Base-by-base conservation (phyloP, 176 grass and related monocot species). In the Stipa capillata region DNA sequence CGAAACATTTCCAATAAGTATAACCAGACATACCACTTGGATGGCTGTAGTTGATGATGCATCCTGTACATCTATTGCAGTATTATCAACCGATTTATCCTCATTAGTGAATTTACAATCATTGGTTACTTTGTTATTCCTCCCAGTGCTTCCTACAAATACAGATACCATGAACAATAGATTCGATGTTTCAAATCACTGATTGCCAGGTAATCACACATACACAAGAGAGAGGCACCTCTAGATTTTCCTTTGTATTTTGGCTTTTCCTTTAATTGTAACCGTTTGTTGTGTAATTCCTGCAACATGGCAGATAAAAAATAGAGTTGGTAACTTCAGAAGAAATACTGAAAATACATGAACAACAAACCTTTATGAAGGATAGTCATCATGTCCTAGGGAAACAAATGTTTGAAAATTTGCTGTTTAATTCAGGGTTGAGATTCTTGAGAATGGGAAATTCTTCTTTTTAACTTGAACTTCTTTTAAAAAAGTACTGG, bases 221-320 rank as follows among this genome's bases (percentile, higher is more conserved):
- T 41, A 75, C 11, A 80, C 29, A 55, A 35, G 10, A 42, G 62
- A 68, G 20, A 77, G n/a, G 5, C 31, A 92, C 90, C 90, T 86
- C 68, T 86, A 4, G 31, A 32, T 79, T 82, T 92, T 50, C 65
- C 69, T 73, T 88, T 88, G 27, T 5, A 37, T 39, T 83, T 88
- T 43, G 32, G 2, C 15, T 79, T 89, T 83, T 92, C 86, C 8
- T 42, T 92, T 74, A 92, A 82, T 69, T 92, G 78, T 74, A 88
- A 79, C 6, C 82, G 39, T 69, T 89, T 92, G 66, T 84, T 92
- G 68, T 92, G 90, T 36, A 92, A 74, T 86, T 92, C 90, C 90
- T 92, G 79, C 24, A 27, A 83, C 23, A 29, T 69, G 33, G 61
- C 2, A 88, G 25, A 55, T 55, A 82, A 74, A 59, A 7, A 76